These are phyloP conservation scores for Pinus taeda DNA, from an alignment of 75 land plant species.

Conservation along the genomic window DNA sequence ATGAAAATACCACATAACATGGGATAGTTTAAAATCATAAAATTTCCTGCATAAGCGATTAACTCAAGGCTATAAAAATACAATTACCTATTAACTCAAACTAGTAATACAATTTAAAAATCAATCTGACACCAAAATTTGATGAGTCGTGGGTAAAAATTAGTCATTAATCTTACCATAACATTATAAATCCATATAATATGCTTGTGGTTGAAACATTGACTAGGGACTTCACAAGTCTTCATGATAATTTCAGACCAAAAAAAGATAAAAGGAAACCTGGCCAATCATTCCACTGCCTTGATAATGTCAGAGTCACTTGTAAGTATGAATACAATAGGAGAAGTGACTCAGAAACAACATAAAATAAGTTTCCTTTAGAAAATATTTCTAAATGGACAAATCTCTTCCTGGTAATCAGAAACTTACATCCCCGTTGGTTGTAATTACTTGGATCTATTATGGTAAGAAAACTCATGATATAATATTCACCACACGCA, in stretches of 20 bases:
- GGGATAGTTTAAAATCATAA: background rate
- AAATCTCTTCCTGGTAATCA: no score
- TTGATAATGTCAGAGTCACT: constrained; percentile 31
- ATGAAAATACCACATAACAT: background rate
- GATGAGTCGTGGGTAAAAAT: background rate
- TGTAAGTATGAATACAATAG: constrained; percentile 1
- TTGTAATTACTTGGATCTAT: no score
- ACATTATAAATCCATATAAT: background rate
- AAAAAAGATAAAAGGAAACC: background rate
- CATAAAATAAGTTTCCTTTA: background rate
- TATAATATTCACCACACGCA: no score
- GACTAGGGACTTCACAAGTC: background rate
- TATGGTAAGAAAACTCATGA: no score
- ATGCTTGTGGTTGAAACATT: background rate
- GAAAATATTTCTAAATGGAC: background rate
- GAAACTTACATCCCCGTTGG: background rate
- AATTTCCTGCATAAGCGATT: background rate
- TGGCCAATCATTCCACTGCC: constrained; percentile 4
- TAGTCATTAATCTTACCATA: background rate
- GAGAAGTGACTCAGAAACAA: background rate
- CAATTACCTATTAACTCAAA: background rate
- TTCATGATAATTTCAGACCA: background rate
- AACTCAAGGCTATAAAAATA: background rate
- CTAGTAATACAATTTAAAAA: background rate
- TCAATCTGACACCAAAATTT: background rate